Conservation (phyloP, 805 yeast species). For the Suhomyces kilbournensis region DNA sequence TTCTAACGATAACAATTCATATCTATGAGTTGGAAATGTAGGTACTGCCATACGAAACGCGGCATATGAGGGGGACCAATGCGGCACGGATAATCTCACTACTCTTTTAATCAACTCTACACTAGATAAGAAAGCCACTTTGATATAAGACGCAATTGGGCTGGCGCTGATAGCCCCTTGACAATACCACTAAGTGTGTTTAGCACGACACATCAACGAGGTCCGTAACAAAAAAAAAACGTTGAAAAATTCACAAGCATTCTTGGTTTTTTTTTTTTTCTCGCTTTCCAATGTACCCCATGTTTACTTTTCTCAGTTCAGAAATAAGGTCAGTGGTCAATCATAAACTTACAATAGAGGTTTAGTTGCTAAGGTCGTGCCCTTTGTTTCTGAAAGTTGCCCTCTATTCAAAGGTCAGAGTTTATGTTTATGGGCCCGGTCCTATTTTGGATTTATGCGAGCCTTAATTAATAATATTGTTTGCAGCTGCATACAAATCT, state of each 20-base stretch:
- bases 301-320: not conserved
- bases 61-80: not conserved
- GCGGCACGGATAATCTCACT: not conserved
- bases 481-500: not conserved
- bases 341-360: not conserved
- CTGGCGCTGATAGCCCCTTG: not conserved
- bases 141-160: not conserved
- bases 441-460: not conserved
- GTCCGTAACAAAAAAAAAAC: not conserved
- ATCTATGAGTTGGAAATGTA: not conserved
- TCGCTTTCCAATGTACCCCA: not conserved
- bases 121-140: not conserved
- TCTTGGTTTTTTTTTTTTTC: not conserved
- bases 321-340: not conserved
- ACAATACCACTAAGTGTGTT: not conserved
- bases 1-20: too few species aligned
- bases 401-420: not conserved
- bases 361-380: not conserved
- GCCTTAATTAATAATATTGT: not conserved
- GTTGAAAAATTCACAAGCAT: not conserved
- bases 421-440: not conserved
- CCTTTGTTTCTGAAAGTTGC: not conserved
- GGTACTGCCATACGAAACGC: not conserved
- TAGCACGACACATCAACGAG: not conserved
- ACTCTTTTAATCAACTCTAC: not conserved